Conservation (phyloP, 176 grass and related monocot species). For the Rhipidocladum racemiflorum region DNA sequence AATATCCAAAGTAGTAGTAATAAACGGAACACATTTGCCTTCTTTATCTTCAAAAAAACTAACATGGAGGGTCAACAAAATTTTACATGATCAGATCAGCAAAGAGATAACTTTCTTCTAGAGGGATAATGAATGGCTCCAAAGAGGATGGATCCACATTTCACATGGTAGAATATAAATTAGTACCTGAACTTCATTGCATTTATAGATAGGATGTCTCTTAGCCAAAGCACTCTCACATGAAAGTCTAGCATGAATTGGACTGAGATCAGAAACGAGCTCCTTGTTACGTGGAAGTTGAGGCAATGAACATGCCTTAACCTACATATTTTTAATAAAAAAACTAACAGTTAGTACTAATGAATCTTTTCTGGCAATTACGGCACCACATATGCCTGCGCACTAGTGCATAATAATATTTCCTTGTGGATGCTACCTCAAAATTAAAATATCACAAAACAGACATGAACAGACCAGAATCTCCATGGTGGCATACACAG, state of each 20-base stretch:
- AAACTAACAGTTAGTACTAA: neutral
- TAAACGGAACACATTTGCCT: neutral
- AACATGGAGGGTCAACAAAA: neutral
- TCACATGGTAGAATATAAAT: neutral
- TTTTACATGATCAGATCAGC: conserved; percentile 6
- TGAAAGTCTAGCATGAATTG: conserved; percentile 84
- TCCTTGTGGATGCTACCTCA: conserved; percentile 1
- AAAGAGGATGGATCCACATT: conserved; percentile 14
- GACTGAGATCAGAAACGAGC: conserved; percentile 71
- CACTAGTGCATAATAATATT: neutral
- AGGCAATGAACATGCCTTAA: conserved; percentile 72
- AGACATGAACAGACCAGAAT: conserved; percentile 17
- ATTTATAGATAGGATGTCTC: conserved; percentile 88
- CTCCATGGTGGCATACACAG: neutral
- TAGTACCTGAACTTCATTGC: conserved; percentile 85
- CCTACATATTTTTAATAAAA: conserved; percentile 50
- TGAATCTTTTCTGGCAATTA: neutral
- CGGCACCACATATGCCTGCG: neutral
- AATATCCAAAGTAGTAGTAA: conserved; percentile 1
- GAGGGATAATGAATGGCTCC: neutral
- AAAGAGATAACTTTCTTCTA: neutral
- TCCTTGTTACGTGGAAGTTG: conserved; percentile 87
- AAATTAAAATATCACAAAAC: neutral
- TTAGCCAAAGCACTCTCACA: conserved; percentile 62
- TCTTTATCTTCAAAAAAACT: conserved; percentile 8